Base-by-base conservation (phyloP, 106 monocot genomes). In the Apostasia shenzhenica region DNA sequence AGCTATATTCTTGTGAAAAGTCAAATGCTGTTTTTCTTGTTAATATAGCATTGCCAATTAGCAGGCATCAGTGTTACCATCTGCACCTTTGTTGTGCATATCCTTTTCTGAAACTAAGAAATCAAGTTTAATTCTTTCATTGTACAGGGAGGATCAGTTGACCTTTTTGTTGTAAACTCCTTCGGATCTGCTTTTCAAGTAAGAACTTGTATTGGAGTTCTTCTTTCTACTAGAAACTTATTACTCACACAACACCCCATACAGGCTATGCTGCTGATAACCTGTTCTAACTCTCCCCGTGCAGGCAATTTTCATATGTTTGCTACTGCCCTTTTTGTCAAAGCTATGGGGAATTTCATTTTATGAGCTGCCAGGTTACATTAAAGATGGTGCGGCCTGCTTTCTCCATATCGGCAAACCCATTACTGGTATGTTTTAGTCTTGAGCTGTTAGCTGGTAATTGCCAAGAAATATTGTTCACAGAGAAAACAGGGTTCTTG, bases 181-280 rank as follows among this genome's bases (percentile, higher is more conserved):
- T 90, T 83, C 61, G 97, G 89, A 62, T 99, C 97, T 79, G 92
- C 92, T 66, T 99, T 87, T 59, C 97, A 99, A 79, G 97, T 99
- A 89, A 71, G 79, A 47, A 50, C 6, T 63, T 40, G 51, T 11
- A 8, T 46, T 41, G 14, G 13, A 52, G 1, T 13, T 7, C 56
- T 71, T 2, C 10, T 64, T 70, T 41, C 38, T 54, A 9, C 3
- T 7, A 49, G 26, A 37, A 65, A 68, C 7, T 58, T 57, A 45
- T 14, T 49, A 7, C 14, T 57, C 8, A 41, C 43, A 14, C 48
- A 61, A 46, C 52, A 61, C 2, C 66, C 6, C 4, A 3, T 44
- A 54, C 53, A 12, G 52, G 14, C 55, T 62, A 12, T 54, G 61
- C 0, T 13, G 42, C 41, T 41, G n/a, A n/a, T 54, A n/a, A 54